Evolutionary conservation across 23 red algal genomes (phyloP).

Genomic region (Agarophyton chilense): DNA sequence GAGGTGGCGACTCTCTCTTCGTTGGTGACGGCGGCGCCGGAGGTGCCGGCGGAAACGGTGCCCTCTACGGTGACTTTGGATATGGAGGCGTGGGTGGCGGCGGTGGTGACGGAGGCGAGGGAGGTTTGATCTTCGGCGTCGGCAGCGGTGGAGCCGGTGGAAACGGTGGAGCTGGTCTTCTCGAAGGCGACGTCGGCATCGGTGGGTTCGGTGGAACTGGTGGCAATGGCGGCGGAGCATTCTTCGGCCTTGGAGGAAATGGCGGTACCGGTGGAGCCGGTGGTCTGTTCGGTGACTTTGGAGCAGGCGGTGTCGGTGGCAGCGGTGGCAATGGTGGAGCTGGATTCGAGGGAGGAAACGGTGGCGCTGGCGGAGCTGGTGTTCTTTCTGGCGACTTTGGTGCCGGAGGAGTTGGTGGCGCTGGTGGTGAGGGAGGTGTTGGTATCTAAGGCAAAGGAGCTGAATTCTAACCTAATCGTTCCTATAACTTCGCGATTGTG

Average conservation of each 20-base stretch:
- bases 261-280: not conserved
- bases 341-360: not conserved
- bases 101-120: not conserved
- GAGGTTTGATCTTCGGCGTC: slow-evolving; percentile 2
- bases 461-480: too few species aligned
- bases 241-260: not conserved
- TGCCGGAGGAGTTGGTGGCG: not conserved
- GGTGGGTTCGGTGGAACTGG: not conserved
- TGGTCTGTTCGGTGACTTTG: slow-evolving; percentile 4
- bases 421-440: not conserved
- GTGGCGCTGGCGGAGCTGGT: not conserved
- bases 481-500: too few species aligned
- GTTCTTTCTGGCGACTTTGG: not conserved
- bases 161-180: not conserved
- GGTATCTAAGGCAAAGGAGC: too few species aligned
- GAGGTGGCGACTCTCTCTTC: not conserved
- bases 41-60: not conserved
- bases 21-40: not conserved
- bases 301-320: not conserved
- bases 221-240: not conserved
- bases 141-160: slow-evolving; percentile 9
- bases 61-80: not conserved
- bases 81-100: not conserved
- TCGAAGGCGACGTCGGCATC: slow-evolving; percentile 16
- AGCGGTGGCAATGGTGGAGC: not conserved